Evolutionary conservation across 169 alveolate genomes (phyloP).

Genomic region (Eimeria necatrix): DNA sequence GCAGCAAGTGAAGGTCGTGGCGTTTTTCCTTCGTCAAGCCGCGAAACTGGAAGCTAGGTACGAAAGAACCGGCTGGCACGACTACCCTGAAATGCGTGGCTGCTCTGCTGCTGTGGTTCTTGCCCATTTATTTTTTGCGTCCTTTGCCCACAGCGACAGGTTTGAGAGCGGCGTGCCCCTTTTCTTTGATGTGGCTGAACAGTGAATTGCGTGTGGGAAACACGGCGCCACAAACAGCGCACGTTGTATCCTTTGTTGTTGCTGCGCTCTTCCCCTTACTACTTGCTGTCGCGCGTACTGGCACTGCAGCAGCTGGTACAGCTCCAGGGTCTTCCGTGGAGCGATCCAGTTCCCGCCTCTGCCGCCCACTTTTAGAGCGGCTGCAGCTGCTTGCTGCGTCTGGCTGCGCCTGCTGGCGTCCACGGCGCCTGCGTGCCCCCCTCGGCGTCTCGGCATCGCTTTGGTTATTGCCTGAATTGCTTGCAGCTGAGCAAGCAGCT

Average conservation of each 20-base stretch:
- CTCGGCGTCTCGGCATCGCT: not conserved
- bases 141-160: not conserved
- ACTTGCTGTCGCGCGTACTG: not conserved
- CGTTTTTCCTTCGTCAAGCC: no score
- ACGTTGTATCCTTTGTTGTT: not conserved
- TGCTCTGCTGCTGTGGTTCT: not conserved
- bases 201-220: conserved; percentile 44
- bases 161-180: conserved; percentile 76
- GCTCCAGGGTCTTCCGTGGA: not conserved
- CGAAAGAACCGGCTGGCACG: no score
- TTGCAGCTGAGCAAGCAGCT: not conserved
- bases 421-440: not conserved
- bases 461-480: not conserved
- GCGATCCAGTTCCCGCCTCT: not conserved
- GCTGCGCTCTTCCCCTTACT: not conserved
- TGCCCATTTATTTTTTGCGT: not conserved
- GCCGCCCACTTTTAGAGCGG: not conserved
- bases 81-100: no score
- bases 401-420: not conserved
- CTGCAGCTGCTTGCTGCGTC: not conserved
- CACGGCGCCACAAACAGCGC: conserved; percentile 27
- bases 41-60: no score
- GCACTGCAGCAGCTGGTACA: not conserved
- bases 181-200: conserved; percentile 62
- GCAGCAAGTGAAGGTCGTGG: no score